Evolutionary conservation across 441 rosid genomes (phyloP).

Genomic region (Euphorbia corollata): DNA sequence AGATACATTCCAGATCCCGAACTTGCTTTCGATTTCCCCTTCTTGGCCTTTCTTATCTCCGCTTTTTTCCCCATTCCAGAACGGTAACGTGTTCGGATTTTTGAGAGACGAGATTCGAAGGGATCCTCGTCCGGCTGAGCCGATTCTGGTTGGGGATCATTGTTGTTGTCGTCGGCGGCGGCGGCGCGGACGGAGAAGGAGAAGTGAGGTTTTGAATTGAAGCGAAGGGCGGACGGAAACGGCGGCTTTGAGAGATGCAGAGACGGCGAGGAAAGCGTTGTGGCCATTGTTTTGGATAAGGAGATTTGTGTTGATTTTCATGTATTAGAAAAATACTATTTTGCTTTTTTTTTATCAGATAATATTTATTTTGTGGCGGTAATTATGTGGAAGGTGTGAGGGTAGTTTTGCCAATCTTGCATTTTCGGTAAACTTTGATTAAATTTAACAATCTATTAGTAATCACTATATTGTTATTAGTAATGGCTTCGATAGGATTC

Average conservation of each 20-base stretch:
- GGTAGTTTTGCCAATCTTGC: no score
- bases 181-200: constrained; percentile 32
- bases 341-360: no score
- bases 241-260: constrained; percentile 30
- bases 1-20: constrained; percentile 37
- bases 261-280: constrained; percentile 26
- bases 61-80: constrained; percentile 82
- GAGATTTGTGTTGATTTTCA: neutral
- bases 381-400: no score
- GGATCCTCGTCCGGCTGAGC: constrained; percentile 30
- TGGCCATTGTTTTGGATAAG: constrained; percentile 36
- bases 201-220: constrained; percentile 18
- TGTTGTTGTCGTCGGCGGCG: constrained; percentile 23
- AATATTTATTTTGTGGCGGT: no score
- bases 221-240: constrained; percentile 21
- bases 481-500: no score
- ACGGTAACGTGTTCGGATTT: constrained; percentile 51
- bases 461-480: no score
- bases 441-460: no score
- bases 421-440: no score
- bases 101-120: constrained; percentile 66
- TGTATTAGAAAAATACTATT: no score
- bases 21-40: constrained; percentile 30
- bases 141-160: constrained; percentile 24
- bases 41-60: constrained; percentile 49